phyloP scores from a whole-genome alignment of 106 monocot genomes.

The Allium sativum region DNA sequence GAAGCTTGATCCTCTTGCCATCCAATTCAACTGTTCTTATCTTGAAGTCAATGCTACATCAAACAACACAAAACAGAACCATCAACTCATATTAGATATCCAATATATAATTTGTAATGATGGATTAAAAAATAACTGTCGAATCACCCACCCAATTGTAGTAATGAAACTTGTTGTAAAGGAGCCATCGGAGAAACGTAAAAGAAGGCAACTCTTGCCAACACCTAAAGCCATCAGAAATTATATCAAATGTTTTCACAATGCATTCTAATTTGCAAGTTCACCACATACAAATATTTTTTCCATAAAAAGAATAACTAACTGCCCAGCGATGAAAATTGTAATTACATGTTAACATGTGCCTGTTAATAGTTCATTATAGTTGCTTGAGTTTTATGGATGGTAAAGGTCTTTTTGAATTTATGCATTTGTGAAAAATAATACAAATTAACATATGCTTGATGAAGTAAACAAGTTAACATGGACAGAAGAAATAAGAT shows the following conservation, averaged over 20 bases:
- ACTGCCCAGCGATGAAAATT: too few relatives aligned
- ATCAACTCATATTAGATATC: background rate
- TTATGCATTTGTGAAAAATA: too few relatives aligned
- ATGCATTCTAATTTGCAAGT: too few relatives aligned
- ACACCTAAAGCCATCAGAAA: slow-evolving; percentile 9
- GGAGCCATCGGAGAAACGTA: slow-evolving; percentile 25
- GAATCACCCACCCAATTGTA: slow-evolving; percentile 13
- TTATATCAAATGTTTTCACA: background rate
- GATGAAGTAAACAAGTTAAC: too few relatives aligned
- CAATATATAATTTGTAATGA: background rate
- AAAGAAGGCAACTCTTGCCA: slow-evolving; percentile 24
- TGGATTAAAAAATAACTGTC: background rate
- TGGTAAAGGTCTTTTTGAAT: too few relatives aligned
- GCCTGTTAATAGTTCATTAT: too few relatives aligned
- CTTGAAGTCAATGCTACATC: slow-evolving; percentile 56
- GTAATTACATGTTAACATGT: too few relatives aligned
- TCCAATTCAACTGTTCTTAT: slow-evolving; percentile 68
- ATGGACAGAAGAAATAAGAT: too few relatives aligned
- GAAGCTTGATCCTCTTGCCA: slow-evolving; percentile 63
- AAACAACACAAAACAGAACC: background rate
- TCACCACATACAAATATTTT: too few relatives aligned
- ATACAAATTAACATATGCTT: too few relatives aligned
- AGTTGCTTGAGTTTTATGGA: too few relatives aligned
- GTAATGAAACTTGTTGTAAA: slow-evolving; percentile 27
- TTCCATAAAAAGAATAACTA: too few relatives aligned